Conservation (phyloP, 257 asterid species). For the Paraleonurus japonicus region DNA sequence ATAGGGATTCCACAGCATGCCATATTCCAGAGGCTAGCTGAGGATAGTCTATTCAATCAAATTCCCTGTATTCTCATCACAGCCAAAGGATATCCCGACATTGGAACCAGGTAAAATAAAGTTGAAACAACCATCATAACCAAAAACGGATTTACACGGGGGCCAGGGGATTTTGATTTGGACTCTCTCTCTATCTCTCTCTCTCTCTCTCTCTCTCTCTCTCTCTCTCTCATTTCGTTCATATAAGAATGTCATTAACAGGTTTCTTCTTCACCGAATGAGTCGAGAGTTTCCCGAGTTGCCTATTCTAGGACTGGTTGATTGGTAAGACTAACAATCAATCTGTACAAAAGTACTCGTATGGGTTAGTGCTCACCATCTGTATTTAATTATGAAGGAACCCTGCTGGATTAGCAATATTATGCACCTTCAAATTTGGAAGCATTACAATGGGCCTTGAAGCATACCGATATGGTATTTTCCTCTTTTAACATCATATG, state of each 20-base stretch:
- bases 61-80: slow-evolving; percentile 88
- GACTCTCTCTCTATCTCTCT: too few relatives aligned
- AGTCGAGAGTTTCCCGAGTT: slow-evolving; percentile 60
- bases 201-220: too few relatives aligned
- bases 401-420: slow-evolving; percentile 93
- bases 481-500: neutral
- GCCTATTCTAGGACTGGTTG: slow-evolving; percentile 83
- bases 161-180: too few relatives aligned
- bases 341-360: neutral
- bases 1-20: slow-evolving; percentile 65
- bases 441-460: slow-evolving; percentile 95
- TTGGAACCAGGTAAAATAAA: slow-evolving; percentile 68
- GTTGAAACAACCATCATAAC: neutral
- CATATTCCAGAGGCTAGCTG: slow-evolving; percentile 90
- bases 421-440: slow-evolving; percentile 93
- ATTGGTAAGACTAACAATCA: slow-evolving; percentile 57
- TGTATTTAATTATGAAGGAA: slow-evolving; percentile 49
- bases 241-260: slow-evolving; percentile 31
- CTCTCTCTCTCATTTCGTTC: too few relatives aligned
- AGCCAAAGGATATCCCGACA: slow-evolving; percentile 96
- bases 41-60: slow-evolving; percentile 75
- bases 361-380: slow-evolving; percentile 1
- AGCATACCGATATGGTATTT: slow-evolving; percentile 85
- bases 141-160: too few relatives aligned
- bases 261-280: slow-evolving; percentile 81